Evolutionary conservation across 441 rosid species (phyloP), one percentile per base, ranked within the genome.

Genomic region (Populus hybrid): DNA sequence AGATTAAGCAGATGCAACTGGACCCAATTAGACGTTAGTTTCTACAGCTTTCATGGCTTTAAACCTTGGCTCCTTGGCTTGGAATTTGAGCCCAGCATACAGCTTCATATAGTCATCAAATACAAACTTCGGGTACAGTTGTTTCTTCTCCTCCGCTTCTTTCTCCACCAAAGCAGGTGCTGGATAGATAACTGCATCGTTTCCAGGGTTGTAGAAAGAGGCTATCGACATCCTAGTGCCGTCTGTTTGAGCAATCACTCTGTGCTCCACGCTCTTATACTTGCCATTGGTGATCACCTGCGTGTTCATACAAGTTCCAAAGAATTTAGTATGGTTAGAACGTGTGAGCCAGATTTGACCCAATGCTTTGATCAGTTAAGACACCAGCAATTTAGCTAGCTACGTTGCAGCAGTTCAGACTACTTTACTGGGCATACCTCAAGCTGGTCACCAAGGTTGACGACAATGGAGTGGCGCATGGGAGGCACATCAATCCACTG

Each of bases 61-160:
- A 83, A 95, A 93, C 70, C 99, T 91, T 2, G 98, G 97, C 84
- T 92, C 95, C 83, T 95, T 93, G 54, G 98, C 86, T 83, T 95
- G 86, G 83, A 95, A 95, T 82, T 95, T 95, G 35, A 92, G 86
- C 6, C 83, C 88, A 14, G 90, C 85, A 65, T 95, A 95, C 3
- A 93, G 87, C 77, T 92, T 91, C 99, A 95, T 95, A 89, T 95
- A 95, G 82, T 95, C 98, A n/a, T 92, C 93, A 10, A 93, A 95
- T 61, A 93, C 94, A 12, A 93, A 95, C 76, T 86, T 93, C 0
- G 98, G 99, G 81, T 95, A 92, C 4, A 78, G 72, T 63, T 76
- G 84, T 16, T 81, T 83, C 75, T 87, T 80, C 78, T 86, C 86
- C 73, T 86, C 86, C 11, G 76, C 81, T 57, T 84, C 92, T 70